Base-by-base conservation (phyloP, 2,329 filamentous ascomycete genomes). In the Coniella lustricola region DNA sequence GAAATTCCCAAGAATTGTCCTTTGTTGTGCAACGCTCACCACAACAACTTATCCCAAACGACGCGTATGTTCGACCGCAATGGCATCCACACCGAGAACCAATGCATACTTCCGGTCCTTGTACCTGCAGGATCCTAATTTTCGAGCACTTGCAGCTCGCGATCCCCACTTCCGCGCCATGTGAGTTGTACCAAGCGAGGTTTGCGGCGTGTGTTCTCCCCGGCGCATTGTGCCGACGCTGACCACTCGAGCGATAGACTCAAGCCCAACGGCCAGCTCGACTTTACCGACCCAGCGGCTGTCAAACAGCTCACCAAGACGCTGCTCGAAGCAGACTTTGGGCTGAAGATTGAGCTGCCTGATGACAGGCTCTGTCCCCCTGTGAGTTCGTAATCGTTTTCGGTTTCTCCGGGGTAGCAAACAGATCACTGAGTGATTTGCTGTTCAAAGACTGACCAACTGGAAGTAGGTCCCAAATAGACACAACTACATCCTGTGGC, bases 401-500 rank as follows among this genome's bases (percentile, higher is more conserved):
- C 5, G 5, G 5, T 10, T 29, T 29, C 25, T 29, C 25, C 5
- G 25, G 4, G 38, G 22, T 17, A 10, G 38, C n/a, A 12, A 39
- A 8, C 38, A 17, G 29, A 25, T 33, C 18, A 31, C 29, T 37
- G 9, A 39, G 18, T 20, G 33, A 20, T 18, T 25, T n/a, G 29
- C 31, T 25, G 44, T 14, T 16, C 29, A 4, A 3, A 22, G 47
- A 31, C 51, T 52, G 36, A 53, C 31, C 31, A 31, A 32, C 13
- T 13, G 17, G n/a, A 18, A 29, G 25, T 53, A 77, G 76, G 72
- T 80, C 2, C 74, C 76, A 0, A 79, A 79, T 52, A 81, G 90
- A 43, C 84, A 94, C 64, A 93, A 91, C 60, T 98, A 98, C 63
- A 80, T 97, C 17, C 70, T 90, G 8, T 97, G 90, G 90, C 71